Conservation (phyloP, 1,139 yeast species). For the Meyerozyma smithsonii region DNA sequence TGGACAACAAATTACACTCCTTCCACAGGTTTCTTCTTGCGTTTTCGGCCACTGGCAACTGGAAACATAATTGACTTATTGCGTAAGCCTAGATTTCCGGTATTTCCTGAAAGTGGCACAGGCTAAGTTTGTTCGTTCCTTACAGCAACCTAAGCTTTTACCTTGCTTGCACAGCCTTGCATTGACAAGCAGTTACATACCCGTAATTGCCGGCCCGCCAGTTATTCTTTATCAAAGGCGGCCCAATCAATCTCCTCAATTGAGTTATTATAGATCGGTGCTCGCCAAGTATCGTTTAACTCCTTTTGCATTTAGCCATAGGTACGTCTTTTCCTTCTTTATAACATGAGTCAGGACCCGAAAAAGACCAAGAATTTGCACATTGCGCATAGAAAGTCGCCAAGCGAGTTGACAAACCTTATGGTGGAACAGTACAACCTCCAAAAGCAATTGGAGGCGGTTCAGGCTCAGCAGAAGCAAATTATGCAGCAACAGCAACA, state of each 20-base stretch:
- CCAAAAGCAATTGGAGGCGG: conserved; percentile 87
- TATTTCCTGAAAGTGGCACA: not conserved
- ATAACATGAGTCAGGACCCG: not conserved
- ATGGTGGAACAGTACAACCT: conserved; percentile 93
- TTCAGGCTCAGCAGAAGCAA: conserved; percentile 89
- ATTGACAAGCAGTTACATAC: not conserved
- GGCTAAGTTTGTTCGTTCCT: not conserved
- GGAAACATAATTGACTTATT: not conserved
- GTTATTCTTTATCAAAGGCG: not conserved
- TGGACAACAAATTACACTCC: not conserved
- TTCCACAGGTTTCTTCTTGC: not conserved
- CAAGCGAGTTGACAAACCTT: conserved; percentile 88
- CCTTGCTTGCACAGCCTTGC: not conserved
- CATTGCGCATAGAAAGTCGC: conserved; percentile 92
- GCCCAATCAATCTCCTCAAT: not conserved
- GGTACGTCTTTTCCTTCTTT: not conserved
- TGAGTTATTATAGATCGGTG: not conserved
- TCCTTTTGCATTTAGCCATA: not conserved
- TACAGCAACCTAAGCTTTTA: not conserved
- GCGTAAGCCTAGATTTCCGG: not conserved
- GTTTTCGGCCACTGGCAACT: not conserved
- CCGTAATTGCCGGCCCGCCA: not conserved
- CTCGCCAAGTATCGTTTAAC: not conserved
- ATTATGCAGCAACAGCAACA: conserved; percentile 63
- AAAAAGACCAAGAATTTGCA: conserved; percentile 49